Percentiles rank a stretch among this genome's conserved stretches.
Conservation (phyloP, 257 asterid species). For the Nemophila menziesii region DNA sequence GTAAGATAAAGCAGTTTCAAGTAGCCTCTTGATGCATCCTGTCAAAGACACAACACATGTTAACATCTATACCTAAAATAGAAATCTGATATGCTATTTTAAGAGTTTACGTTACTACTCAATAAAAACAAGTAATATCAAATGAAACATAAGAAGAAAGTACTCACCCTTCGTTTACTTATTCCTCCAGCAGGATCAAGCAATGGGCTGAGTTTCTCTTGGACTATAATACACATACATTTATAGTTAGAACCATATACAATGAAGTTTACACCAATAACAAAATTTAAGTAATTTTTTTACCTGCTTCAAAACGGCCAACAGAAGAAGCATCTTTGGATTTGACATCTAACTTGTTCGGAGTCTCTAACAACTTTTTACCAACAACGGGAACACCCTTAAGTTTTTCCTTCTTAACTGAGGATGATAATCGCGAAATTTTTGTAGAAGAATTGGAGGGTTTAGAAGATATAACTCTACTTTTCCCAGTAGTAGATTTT, state of each 20-base stretch:
- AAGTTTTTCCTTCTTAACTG: conserved; percentile 42
- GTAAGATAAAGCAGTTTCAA: conserved; percentile 84
- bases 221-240: conserved; percentile 35
- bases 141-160: not conserved
- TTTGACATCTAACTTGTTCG: conserved; percentile 29
- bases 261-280: conserved; percentile 6
- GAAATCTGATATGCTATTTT: not conserved
- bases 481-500: conserved; percentile 26
- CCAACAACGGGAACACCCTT: conserved; percentile 27
- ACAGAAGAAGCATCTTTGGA: conserved; percentile 34
- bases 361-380: conserved; percentile 24
- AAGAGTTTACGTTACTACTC: not conserved
- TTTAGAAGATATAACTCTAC: conserved; percentile 24
- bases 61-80: not conserved
- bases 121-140: not conserved
- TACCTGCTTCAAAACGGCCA: conserved; percentile 76
- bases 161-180: conserved; percentile 76
- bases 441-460: conserved; percentile 21
- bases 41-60: conserved; percentile 11
- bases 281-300: conserved; percentile 10
- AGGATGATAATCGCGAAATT: conserved; percentile 27
- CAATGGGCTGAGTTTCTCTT: conserved; percentile 72
- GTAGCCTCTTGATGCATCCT: conserved; percentile 93
- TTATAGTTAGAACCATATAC: conserved; percentile 9
- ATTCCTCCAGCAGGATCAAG: conserved; percentile 76